Percentiles rank a stretch among this genome's conserved stretches.
These are phyloP conservation scores for Solanum clarkiae DNA, from an alignment of 257 asterid species.

Conservation along the genomic window DNA sequence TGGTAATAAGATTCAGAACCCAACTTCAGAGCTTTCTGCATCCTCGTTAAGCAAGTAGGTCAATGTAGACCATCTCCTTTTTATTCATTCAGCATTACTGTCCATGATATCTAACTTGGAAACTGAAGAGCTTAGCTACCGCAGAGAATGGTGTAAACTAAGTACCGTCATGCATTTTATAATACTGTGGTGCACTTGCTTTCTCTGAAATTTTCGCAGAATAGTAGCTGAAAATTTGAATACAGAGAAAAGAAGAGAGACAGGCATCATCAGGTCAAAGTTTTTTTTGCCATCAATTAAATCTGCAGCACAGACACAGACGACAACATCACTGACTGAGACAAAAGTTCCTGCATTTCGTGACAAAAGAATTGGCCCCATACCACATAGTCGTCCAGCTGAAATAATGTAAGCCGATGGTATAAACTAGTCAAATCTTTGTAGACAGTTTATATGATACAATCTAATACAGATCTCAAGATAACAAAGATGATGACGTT, in stretches of 20 bases:
- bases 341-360: conserved; percentile 19
- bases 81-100: neutral
- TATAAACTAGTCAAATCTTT: neutral
- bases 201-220: conserved; percentile 21
- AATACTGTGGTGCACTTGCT: neutral
- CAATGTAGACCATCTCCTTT: neutral
- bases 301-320: conserved; percentile 19
- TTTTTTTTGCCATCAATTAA: conserved; percentile 31
- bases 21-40: conserved; percentile 10
- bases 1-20: conserved; percentile 16
- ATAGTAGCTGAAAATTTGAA: conserved; percentile 14
- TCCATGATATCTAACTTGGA: neutral
- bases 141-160: neutral
- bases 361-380: conserved; percentile 17
- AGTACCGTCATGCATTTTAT: neutral
- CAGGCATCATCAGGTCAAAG: conserved; percentile 26
- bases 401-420: conserved; percentile 28
- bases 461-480: conserved; percentile 23
- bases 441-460: conserved; percentile 1
- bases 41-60: conserved; percentile 31
- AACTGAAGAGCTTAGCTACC: neutral
- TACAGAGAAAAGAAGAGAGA: conserved; percentile 25
- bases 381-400: conserved; percentile 20
- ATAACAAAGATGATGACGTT: conserved; percentile 9
- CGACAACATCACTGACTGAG: conserved; percentile 13